phyloP scores from a whole-genome alignment of 345 rosid species.

The Salix dunnii region DNA sequence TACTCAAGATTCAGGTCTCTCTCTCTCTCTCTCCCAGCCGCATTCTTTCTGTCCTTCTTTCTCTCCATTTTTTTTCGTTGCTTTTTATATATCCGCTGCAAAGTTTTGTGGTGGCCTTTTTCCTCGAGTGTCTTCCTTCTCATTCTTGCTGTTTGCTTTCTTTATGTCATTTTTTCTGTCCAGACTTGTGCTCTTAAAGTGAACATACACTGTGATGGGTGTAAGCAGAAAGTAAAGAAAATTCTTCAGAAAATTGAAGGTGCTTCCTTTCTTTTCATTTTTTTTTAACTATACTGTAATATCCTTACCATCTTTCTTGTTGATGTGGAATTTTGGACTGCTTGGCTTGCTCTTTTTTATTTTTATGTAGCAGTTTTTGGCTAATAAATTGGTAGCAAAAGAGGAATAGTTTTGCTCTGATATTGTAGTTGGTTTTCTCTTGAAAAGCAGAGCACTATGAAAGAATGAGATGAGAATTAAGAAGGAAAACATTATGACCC shows the following conservation, averaged over 20 bases:
- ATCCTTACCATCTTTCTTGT: not conserved
- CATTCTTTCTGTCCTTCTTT: conserved; percentile 16
- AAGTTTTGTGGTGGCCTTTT: conserved; percentile 17
- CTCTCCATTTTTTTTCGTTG: not conserved
- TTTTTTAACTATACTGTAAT: not conserved
- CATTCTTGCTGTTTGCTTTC: conserved; percentile 6
- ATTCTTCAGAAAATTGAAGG: conserved; percentile 85
- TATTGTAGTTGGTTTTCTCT: not conserved
- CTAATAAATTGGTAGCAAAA: not conserved
- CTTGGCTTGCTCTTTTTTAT: not conserved
- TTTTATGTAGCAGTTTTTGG: not conserved
- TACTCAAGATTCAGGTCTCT: conserved; percentile 79
- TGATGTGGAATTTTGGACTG: not conserved
- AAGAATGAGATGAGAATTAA: too few species aligned
- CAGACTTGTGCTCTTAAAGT: conserved; percentile 78
- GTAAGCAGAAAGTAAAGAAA: conserved; percentile 82
- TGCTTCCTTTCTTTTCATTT: conserved; percentile 14
- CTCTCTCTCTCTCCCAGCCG: conserved; percentile 10
- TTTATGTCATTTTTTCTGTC: not conserved
- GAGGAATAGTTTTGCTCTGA: not conserved
- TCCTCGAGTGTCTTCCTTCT: conserved; percentile 6
- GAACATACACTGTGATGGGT: conserved; percentile 80
- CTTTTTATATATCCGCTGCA: not conserved
- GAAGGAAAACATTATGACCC: too few species aligned
- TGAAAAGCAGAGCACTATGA: not conserved